A percentile compares a stretch with the other conserved stretches of the same genome.
Conservation (phyloP, 495 filamentous ascomycete genomes). For the Astrocystis sublimbata region DNA sequence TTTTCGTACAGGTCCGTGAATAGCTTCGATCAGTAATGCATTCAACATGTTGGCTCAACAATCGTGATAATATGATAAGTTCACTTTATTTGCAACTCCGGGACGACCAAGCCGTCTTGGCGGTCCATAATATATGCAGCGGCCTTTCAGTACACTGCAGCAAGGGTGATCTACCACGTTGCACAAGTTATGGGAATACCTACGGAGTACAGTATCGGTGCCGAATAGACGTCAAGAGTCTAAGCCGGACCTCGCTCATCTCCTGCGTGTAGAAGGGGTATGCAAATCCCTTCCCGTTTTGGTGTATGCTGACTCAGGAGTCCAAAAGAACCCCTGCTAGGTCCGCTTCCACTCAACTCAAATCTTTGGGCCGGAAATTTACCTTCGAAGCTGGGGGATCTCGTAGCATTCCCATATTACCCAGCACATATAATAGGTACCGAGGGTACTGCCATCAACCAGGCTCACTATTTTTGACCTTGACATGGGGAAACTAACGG, state of each 20-base stretch:
- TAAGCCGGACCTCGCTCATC: neutral
- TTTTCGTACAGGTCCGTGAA: neutral
- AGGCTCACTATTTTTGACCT: neutral
- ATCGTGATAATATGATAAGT: too few relatives aligned
- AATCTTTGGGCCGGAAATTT: conserved; percentile 9
- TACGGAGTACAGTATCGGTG: neutral
- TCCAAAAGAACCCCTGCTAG: neutral
- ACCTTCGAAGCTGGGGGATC: conserved; percentile 1
- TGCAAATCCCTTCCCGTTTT: conserved; percentile 7
- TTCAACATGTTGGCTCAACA: neutral
- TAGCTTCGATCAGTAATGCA: neutral
- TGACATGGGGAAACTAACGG: neutral
- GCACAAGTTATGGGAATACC: neutral
- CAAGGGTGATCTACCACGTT: neutral
- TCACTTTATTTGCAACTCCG: neutral
- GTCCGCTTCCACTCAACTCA: conserved; percentile 2
- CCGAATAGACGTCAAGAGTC: neutral
- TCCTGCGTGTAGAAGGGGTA: neutral
- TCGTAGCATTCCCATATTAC: neutral
- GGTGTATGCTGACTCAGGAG: neutral
- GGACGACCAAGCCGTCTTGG: neutral
- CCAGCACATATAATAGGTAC: neutral
- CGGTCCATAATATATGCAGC: neutral
- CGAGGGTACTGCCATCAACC: neutral
- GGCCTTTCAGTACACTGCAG: neutral